Evolutionary conservation across 2,329 filamentous ascomycete species (phyloP).

Genomic region (Pleomassaria siparia): DNA sequence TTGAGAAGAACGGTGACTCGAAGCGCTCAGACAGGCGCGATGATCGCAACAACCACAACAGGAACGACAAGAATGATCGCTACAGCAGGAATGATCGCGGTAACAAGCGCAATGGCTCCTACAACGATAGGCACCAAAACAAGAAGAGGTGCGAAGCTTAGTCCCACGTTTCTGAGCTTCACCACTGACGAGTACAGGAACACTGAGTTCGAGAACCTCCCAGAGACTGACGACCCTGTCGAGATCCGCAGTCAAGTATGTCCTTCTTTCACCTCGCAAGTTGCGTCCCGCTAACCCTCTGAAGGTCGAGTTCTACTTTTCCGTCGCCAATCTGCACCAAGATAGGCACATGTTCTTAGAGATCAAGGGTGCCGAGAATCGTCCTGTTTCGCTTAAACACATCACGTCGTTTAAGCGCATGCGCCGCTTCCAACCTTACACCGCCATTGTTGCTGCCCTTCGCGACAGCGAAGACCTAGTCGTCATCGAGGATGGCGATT

Average conservation of each 20-base stretch:
- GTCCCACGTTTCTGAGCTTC: not conserved
- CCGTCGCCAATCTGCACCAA: slow-evolving; percentile 82
- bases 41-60: not conserved
- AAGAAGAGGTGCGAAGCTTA: slow-evolving; percentile 1
- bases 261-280: not conserved
- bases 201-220: slow-evolving; percentile 50
- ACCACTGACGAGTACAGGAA: slow-evolving; percentile 22
- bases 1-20: slow-evolving; percentile 2
- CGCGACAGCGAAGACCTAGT: slow-evolving; percentile 74
- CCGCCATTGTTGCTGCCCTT: slow-evolving; percentile 78
- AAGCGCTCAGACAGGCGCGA: slow-evolving; percentile 6
- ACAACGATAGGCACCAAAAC: not conserved
- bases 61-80: slow-evolving; percentile 1
- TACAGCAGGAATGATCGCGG: slow-evolving; percentile 2
- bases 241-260: slow-evolving; percentile 81
- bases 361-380: slow-evolving; percentile 78
- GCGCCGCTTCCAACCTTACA: slow-evolving; percentile 89
- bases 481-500: slow-evolving; percentile 72
- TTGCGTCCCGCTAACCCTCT: slow-evolving; percentile 9
- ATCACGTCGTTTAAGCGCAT: slow-evolving; percentile 93
- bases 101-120: not conserved
- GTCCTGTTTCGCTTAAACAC: slow-evolving; percentile 74
- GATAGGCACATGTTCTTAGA: slow-evolving; percentile 85
- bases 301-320: slow-evolving; percentile 95
- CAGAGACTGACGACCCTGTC: slow-evolving; percentile 73